Evolutionary conservation across 805 yeast species (phyloP).

Genomic region (Blastobotrys chiropterorum): DNA sequence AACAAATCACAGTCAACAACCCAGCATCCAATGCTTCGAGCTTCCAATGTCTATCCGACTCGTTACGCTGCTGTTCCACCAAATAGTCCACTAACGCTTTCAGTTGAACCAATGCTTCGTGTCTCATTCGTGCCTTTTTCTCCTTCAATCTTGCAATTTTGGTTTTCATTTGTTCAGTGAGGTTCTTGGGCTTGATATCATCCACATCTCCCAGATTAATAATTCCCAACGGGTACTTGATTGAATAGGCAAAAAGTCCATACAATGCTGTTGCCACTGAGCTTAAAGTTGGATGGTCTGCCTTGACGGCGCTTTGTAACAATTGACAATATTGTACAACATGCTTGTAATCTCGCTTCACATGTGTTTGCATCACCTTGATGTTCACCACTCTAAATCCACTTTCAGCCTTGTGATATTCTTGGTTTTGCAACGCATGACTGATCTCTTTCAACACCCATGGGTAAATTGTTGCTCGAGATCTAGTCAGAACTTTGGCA

Average conservation of each 20-base stretch:
- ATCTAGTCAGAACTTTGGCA: conserved; percentile 62
- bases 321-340: conserved; percentile 43
- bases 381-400: conserved; percentile 54
- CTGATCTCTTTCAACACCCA: conserved; percentile 44
- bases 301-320: conserved; percentile 47
- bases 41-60: conserved; percentile 21
- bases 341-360: conserved; percentile 52
- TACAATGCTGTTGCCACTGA: conserved; percentile 49
- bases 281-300: conserved; percentile 53
- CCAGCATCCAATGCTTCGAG: conserved; percentile 16
- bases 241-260: conserved; percentile 33
- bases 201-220: conserved; percentile 12
- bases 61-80: conserved; percentile 1
- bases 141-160: conserved; percentile 12
- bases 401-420: conserved; percentile 54
- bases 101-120: conserved; percentile 15
- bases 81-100: conserved; percentile 10
- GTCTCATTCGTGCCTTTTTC: conserved; percentile 16
- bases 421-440: conserved; percentile 43
- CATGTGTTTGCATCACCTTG: conserved; percentile 50
- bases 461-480: conserved; percentile 50
- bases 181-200: conserved; percentile 14
- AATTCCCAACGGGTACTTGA: conserved; percentile 42
- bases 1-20: conserved; percentile 17
- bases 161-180: conserved; percentile 11